A percentile compares a stretch with the other conserved stretches of the same genome.
Conservation (phyloP, 139 green algal genomes). For the Spirogloea muscicola region DNA sequence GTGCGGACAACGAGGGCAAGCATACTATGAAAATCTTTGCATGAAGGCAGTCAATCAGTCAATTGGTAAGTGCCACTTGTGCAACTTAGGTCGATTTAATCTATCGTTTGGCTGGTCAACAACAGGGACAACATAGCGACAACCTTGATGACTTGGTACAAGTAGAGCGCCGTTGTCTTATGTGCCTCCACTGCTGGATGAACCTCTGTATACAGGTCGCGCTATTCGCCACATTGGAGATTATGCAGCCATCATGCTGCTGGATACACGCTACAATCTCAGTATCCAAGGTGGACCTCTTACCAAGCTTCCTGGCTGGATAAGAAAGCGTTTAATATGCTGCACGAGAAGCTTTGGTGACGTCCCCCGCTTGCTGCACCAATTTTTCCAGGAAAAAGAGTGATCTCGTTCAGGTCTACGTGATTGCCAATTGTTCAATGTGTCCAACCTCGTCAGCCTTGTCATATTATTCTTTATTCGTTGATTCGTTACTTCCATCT, state of each 20-base stretch:
- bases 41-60: slow-evolving; percentile 94
- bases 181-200: not conserved
- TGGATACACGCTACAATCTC: slow-evolving; percentile 80
- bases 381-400: slow-evolving; percentile 39
- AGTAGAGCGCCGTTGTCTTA: not conserved
- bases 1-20: slow-evolving; percentile 38
- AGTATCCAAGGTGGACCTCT: not conserved
- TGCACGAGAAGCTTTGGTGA: slow-evolving; percentile 38
- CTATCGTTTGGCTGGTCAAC: not conserved
- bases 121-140: not conserved
- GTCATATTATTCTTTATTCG: too few relatives aligned
- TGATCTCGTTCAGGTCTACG: too few relatives aligned
- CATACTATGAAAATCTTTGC: slow-evolving; percentile 86
- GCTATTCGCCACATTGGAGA: slow-evolving; percentile 70
- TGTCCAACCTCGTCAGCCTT: too few relatives aligned
- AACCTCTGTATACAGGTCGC: slow-evolving; percentile 51
- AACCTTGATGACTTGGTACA: not conserved
- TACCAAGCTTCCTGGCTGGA: slow-evolving; percentile 44
- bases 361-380: not conserved
- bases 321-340: slow-evolving; percentile 12
- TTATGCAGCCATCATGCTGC: slow-evolving; percentile 84
- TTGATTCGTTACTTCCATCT: too few relatives aligned
- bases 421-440: too few relatives aligned
- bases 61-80: slow-evolving; percentile 58
- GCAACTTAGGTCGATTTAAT: not conserved